Percentiles rank a stretch among this genome's conserved stretches.
Evolutionary conservation across 2,329 filamentous ascomycete genomes (phyloP).

Genomic region (Neobulgaria alba): DNA sequence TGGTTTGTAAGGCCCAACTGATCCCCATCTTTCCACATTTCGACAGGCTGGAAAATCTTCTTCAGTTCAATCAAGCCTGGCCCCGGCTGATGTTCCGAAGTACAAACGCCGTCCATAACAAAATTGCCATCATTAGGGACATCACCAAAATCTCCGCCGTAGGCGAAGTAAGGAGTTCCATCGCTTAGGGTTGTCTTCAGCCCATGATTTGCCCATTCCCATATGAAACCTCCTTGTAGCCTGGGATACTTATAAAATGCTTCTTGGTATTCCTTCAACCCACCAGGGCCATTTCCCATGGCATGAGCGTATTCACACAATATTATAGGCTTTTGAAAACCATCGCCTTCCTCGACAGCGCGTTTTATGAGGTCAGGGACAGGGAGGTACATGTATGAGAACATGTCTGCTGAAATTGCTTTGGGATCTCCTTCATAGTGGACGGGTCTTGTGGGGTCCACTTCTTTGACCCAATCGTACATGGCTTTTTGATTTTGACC

Average conservation of each 20-base stretch:
- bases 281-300: slow-evolving; percentile 69
- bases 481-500: slow-evolving; percentile 60
- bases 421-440: slow-evolving; percentile 49
- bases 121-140: slow-evolving; percentile 51
- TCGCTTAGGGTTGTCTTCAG: slow-evolving; percentile 36
- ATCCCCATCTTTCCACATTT: slow-evolving; percentile 28
- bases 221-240: slow-evolving; percentile 39
- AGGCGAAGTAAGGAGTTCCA: slow-evolving; percentile 43
- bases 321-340: slow-evolving; percentile 44
- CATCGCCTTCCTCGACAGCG: slow-evolving; percentile 34
- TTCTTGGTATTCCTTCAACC: slow-evolving; percentile 58
- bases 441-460: slow-evolving; percentile 42
- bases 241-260: slow-evolving; percentile 37
- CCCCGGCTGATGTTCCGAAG: slow-evolving; percentile 45
- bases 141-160: slow-evolving; percentile 56
- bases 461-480: slow-evolving; percentile 46
- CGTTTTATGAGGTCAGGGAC: slow-evolving; percentile 33
- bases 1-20: slow-evolving; percentile 34
- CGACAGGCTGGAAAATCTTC: slow-evolving; percentile 48
- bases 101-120: slow-evolving; percentile 52
- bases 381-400: slow-evolving; percentile 46
- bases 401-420: slow-evolving; percentile 45
- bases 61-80: slow-evolving; percentile 49
- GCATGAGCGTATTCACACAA: slow-evolving; percentile 52
- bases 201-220: slow-evolving; percentile 59